phyloP scores from a whole-genome alignment of 805 yeast genomes.

The Lipomyces spencermartinsiae region DNA sequence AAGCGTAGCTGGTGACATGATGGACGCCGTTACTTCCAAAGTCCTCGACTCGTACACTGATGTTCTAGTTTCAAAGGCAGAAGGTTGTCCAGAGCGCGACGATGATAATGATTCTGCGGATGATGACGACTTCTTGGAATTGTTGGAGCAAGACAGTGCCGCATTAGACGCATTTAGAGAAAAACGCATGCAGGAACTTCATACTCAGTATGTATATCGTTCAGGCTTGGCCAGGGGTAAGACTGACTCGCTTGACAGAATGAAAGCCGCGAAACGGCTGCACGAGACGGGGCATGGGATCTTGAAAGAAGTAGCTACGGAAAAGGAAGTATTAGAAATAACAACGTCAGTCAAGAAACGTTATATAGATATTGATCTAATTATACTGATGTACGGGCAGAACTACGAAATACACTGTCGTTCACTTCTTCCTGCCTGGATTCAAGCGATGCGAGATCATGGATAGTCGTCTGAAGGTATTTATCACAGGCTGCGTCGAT shows the following conservation, averaged over 20 bases:
- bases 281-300: slow-evolving; percentile 54
- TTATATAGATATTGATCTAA: neutral
- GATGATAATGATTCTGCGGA: slow-evolving; percentile 41
- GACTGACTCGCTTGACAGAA: slow-evolving; percentile 44
- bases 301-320: slow-evolving; percentile 50
- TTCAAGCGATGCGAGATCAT: slow-evolving; percentile 67
- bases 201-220: slow-evolving; percentile 45
- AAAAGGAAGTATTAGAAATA: slow-evolving; percentile 61
- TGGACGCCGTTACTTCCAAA: slow-evolving; percentile 27
- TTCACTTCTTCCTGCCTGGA: slow-evolving; percentile 68
- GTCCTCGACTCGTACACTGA: slow-evolving; percentile 32
- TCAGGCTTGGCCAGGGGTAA: neutral
- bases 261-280: slow-evolving; percentile 48
- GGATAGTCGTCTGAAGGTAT: slow-evolving; percentile 52
- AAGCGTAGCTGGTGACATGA: neutral
- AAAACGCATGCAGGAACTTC: slow-evolving; percentile 63
- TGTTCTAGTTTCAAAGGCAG: slow-evolving; percentile 27
- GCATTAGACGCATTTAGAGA: slow-evolving; percentile 65
- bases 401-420: slow-evolving; percentile 51
- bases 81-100: slow-evolving; percentile 43
- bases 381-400: slow-evolving; percentile 7
- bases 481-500: neutral
- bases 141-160: slow-evolving; percentile 53
- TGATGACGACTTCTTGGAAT: slow-evolving; percentile 42
- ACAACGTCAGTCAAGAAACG: slow-evolving; percentile 49